These are phyloP conservation scores for Colletotrichum sp. DNA, from an alignment of 2,329 filamentous ascomycete genomes.

Conservation along the genomic window DNA sequence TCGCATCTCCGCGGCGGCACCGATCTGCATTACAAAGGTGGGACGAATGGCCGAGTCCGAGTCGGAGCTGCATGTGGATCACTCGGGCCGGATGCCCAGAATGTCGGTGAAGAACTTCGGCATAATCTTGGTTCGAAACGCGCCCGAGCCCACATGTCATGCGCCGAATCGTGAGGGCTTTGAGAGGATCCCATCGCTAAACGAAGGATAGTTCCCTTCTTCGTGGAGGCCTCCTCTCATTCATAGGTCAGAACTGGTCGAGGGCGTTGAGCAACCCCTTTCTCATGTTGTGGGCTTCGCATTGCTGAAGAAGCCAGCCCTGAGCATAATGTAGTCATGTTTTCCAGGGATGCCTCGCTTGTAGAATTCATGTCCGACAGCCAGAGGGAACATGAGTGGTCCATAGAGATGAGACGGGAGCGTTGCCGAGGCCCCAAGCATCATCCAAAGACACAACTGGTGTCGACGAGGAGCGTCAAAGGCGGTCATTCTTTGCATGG, in stretches of 20 bases:
- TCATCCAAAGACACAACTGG: not conserved
- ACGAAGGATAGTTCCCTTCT: not conserved
- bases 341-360: not conserved
- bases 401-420: not conserved
- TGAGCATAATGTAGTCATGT: not conserved
- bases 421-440: not conserved
- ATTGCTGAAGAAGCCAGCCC: not conserved
- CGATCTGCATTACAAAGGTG: not conserved
- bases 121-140: not conserved
- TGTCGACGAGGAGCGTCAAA: not conserved
- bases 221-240: not conserved
- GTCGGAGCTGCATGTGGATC: not conserved
- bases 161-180: not conserved
- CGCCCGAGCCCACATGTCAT: not conserved
- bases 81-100: not conserved
- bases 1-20: not conserved
- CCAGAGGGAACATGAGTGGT: not conserved
- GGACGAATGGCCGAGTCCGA: not conserved
- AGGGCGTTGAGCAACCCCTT: not conserved
- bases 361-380: not conserved
- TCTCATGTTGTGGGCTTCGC: not conserved
- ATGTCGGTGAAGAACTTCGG: not conserved
- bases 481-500: not conserved
- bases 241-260: not conserved
- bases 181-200: not conserved